Conservation (phyloP, 768 basidiomycete genomes). For the Suillus lakei region DNA sequence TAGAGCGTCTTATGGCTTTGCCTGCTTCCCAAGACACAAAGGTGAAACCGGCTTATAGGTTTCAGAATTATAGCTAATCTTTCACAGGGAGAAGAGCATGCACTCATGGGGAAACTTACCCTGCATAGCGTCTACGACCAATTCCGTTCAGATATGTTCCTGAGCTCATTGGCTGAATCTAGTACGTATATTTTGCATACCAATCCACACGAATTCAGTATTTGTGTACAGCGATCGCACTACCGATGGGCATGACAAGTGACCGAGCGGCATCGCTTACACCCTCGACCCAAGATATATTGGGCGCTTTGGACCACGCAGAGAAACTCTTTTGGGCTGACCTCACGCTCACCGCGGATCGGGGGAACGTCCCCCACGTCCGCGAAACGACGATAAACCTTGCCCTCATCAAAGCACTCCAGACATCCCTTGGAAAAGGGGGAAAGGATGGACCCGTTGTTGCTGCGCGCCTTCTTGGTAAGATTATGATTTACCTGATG, state of each 20-base stretch:
- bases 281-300: conserved; percentile 59
- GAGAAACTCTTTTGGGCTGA: conserved; percentile 73
- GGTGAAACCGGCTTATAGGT: conserved; percentile 38
- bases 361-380: conserved; percentile 71
- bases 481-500: conserved; percentile 13
- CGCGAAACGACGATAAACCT: conserved; percentile 77
- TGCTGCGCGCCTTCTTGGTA: conserved; percentile 69
- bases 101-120: conserved; percentile 77
- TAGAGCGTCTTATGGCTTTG: conserved; percentile 61
- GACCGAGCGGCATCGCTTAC: conserved; percentile 43
- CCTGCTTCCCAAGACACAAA: conserved; percentile 63
- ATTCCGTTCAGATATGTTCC: conserved; percentile 85
- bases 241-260: conserved; percentile 78
- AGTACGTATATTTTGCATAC: conserved; percentile 54
- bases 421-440: conserved; percentile 76
- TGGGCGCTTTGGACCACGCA: conserved; percentile 64
- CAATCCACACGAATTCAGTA: conserved; percentile 7
- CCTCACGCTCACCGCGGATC: conserved; percentile 54
- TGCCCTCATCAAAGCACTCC: conserved; percentile 73
- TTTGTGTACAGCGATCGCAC: conserved; percentile 66
- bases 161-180: conserved; percentile 90
- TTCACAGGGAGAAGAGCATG: conserved; percentile 72
- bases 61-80: conserved; percentile 1
- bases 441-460: conserved; percentile 53
- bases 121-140: conserved; percentile 77